phyloP scores from a whole-genome alignment of 768 basidiomycete species.

The Psilocybe sp. region DNA sequence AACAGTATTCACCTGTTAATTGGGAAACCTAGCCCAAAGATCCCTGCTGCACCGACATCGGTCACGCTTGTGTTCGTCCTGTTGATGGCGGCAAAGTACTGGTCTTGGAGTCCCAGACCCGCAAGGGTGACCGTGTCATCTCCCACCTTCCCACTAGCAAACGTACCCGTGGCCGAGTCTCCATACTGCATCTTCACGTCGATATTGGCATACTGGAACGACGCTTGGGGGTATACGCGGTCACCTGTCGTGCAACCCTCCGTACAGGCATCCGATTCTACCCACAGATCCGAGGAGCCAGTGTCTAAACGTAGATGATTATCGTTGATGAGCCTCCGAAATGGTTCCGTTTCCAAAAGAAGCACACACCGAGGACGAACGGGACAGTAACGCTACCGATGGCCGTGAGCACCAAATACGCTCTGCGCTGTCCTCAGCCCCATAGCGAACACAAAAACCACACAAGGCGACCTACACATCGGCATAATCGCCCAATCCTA shows the following conservation, averaged over 20 bases:
- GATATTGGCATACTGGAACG: slow-evolving; percentile 45
- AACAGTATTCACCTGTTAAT: slow-evolving; percentile 51
- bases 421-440: slow-evolving; percentile 31
- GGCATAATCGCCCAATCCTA: slow-evolving; percentile 57
- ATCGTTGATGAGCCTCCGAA: too few relatives aligned
- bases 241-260: slow-evolving; percentile 34
- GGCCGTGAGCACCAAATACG: slow-evolving; percentile 60
- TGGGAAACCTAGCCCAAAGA: slow-evolving; percentile 76
- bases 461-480: slow-evolving; percentile 50
- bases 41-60: slow-evolving; percentile 57
- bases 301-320: slow-evolving; percentile 46
- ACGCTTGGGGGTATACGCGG: slow-evolving; percentile 49
- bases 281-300: slow-evolving; percentile 79
- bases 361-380: slow-evolving; percentile 55
- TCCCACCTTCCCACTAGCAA: slow-evolving; percentile 63
- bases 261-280: slow-evolving; percentile 56
- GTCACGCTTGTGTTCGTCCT: slow-evolving; percentile 64
- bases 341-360: not conserved
- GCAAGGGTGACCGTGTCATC: slow-evolving; percentile 55
- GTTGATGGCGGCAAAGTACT: slow-evolving; percentile 66
- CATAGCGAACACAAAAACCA: not conserved
- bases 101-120: slow-evolving; percentile 43
- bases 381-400: slow-evolving; percentile 52
- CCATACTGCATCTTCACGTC: slow-evolving; percentile 59
- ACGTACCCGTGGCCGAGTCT: slow-evolving; percentile 69